Evolutionary conservation across 2,329 filamentous ascomycete species (phyloP).

Genomic region (Cylindrodendrum hubeiense): DNA sequence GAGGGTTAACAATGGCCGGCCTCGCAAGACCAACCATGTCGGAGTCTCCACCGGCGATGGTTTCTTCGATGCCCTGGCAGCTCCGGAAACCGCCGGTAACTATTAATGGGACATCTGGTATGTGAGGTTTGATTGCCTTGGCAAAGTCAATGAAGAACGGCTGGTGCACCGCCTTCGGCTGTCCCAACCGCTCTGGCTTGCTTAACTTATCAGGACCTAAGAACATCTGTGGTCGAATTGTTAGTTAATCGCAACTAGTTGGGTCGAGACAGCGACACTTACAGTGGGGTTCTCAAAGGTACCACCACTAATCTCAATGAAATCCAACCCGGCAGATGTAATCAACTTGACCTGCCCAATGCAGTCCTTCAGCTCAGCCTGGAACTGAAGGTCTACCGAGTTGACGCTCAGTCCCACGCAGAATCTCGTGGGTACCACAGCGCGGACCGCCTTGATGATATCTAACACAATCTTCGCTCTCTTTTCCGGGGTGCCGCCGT

Average conservation of each 20-base stretch:
- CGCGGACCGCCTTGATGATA: slow-evolving; percentile 56
- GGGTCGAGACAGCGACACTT: slow-evolving; percentile 8
- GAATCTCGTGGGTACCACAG: slow-evolving; percentile 53
- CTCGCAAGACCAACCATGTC: slow-evolving; percentile 55
- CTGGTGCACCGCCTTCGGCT: slow-evolving; percentile 59
- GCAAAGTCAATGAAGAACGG: slow-evolving; percentile 77
- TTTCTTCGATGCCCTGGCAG: slow-evolving; percentile 52
- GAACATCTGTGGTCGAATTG: slow-evolving; percentile 48
- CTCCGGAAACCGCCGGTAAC: slow-evolving; percentile 74
- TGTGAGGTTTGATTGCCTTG: slow-evolving; percentile 56
- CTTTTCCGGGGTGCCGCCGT: slow-evolving; percentile 63
- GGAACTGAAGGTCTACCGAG: slow-evolving; percentile 65
- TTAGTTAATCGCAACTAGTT: background rate
- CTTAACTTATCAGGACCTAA: slow-evolving; percentile 26
- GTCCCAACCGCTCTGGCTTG: slow-evolving; percentile 51
- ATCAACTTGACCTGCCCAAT: slow-evolving; percentile 68
- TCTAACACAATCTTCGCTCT: slow-evolving; percentile 63
- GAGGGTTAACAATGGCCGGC: slow-evolving; percentile 52
- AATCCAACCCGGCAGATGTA: slow-evolving; percentile 66
- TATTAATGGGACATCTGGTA: slow-evolving; percentile 60
- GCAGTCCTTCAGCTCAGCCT: slow-evolving; percentile 59
- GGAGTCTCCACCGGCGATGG: slow-evolving; percentile 50
- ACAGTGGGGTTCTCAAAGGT: slow-evolving; percentile 65
- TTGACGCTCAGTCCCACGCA: slow-evolving; percentile 67
- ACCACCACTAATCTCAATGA: slow-evolving; percentile 75